These are phyloP conservation scores for Aspergillus panamensis DNA, from an alignment of 495 filamentous ascomycete genomes.

Conservation along the genomic window DNA sequence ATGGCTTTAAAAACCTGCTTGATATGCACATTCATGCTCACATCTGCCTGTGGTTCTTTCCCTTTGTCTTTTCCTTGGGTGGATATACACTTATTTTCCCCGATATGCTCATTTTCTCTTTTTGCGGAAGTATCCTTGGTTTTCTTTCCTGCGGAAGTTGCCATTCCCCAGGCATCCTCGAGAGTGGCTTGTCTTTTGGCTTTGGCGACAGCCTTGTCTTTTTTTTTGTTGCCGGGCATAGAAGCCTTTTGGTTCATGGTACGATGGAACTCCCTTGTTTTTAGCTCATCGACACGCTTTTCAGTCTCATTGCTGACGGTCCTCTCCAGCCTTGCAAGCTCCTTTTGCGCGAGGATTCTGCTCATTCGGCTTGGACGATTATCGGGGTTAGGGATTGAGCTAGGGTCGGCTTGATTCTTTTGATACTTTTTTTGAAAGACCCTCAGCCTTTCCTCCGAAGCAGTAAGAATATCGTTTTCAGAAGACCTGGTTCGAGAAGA, in stretches of 20 bases:
- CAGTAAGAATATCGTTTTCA: neutral
- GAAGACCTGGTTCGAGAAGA: neutral
- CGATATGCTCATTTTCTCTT: neutral
- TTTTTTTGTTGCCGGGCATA: conserved; percentile 9
- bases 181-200: conserved; percentile 28
- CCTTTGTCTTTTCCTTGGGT: neutral
- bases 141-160: conserved; percentile 12
- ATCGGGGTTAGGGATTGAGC: neutral
- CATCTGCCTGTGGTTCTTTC: conserved; percentile 6
- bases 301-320: conserved; percentile 5
- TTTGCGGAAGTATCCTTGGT: neutral
- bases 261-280: conserved; percentile 18
- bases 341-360: conserved; percentile 2
- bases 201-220: conserved; percentile 13
- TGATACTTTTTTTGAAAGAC: neutral
- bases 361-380: neutral
- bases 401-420: no score
- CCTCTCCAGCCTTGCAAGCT: conserved; percentile 11
- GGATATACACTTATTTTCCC: neutral
- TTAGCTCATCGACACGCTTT: conserved; percentile 13
- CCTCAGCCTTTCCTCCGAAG: neutral
- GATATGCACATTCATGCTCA: conserved; percentile 6
- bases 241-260: conserved; percentile 28
- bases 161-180: conserved; percentile 27
- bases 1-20: conserved; percentile 23